Base-by-base conservation (phyloP, 1,284 basidiomycete genomes). In the Moesziomyces parantarcticus region DNA sequence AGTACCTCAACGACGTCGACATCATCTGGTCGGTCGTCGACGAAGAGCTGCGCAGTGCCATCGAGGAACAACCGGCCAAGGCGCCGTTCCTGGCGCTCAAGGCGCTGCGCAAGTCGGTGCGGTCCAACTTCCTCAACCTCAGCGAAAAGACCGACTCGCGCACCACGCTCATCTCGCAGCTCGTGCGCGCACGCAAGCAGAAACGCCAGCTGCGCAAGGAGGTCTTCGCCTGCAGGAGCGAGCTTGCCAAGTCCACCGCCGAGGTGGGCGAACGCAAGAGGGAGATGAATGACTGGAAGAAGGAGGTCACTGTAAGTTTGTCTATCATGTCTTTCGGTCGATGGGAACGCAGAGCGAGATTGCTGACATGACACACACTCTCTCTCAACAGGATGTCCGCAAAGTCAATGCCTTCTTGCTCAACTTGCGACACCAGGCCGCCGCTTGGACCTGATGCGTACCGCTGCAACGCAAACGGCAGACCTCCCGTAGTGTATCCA, bases 1-100 rank as follows among this genome's bases (percentile, higher is more conserved):
- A 58, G 25, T 65, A 69, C 23, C 71, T 74, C 49, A 74, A 74
- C 62, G 71, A 74, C 47, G 64, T 69, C 22, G 71, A 74, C 56
- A 61, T 74, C 22, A 62, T 74, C 48, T 74, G 71, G 71, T 61
- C 61, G 39, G 52, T 68, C 16, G 65, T 74, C 45, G 71, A 74
- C 23, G 71, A 74, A 11, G 71, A 74, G 22, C 58, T 74, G 14
- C 50, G 66, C 7, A 52, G 41, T 16, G 58, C 71, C 13, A 68
- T 68, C 57, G 66, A 74, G 20, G 65, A 63, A 48, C 71, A 74
- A 48, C 61, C 71, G 21, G 61, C 65, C 34, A 68, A 74, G 50
- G 61, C 66, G 6, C 62, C 65, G n/a, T 61, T 65, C 50, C 29
- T 61, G 4, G 71, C 71, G 18, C 58, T 74, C 42, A 74, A 69